These are phyloP conservation scores for Pulveroboletus sp. DNA, from an alignment of 768 basidiomycete genomes.

Conservation along the genomic window DNA sequence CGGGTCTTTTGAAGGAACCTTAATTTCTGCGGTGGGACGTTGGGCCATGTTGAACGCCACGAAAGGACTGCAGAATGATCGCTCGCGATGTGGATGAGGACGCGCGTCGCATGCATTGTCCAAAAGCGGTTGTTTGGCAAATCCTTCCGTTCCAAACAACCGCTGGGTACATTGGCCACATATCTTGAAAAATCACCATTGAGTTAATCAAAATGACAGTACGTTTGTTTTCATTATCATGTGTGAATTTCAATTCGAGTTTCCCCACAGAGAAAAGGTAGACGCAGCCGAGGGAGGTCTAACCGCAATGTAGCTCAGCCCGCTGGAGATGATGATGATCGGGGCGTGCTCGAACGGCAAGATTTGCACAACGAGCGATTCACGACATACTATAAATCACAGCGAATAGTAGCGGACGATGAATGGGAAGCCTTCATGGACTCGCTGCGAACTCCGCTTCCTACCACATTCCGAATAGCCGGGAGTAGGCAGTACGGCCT, in stretches of 20 bases:
- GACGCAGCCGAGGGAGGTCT: conserved; percentile 11
- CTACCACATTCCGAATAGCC: conserved; percentile 91
- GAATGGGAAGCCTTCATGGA: conserved; percentile 79
- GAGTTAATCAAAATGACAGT: conserved; percentile 14
- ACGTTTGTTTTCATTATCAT: not conserved
- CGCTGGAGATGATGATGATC: conserved; percentile 36
- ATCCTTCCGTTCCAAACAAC: conserved; percentile 31
- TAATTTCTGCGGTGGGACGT: conserved; percentile 52
- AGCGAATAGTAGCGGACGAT: conserved; percentile 66
- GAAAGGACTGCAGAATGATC: conserved; percentile 2
- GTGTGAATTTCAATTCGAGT: not conserved
- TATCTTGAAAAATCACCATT: not conserved
- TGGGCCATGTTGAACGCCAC: conserved; percentile 47
- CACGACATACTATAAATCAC: conserved; percentile 65
- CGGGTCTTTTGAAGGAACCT: conserved; percentile 70
- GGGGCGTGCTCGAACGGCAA: conserved; percentile 46
- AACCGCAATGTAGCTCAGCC: conserved; percentile 7
- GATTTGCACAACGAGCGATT: conserved; percentile 73
- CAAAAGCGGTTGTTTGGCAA: conserved; percentile 31
- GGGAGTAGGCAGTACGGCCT: conserved; percentile 74
- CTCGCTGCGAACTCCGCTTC: conserved; percentile 64
- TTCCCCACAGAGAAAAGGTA: conserved; percentile 13
- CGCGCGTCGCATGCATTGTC: conserved; percentile 26
- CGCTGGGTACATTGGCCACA: not conserved
- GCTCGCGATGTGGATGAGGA: conserved; percentile 13